These are phyloP conservation scores for Nematodospora anomalae DNA, from an alignment of 1,139 yeast genomes.

Conservation along the genomic window DNA sequence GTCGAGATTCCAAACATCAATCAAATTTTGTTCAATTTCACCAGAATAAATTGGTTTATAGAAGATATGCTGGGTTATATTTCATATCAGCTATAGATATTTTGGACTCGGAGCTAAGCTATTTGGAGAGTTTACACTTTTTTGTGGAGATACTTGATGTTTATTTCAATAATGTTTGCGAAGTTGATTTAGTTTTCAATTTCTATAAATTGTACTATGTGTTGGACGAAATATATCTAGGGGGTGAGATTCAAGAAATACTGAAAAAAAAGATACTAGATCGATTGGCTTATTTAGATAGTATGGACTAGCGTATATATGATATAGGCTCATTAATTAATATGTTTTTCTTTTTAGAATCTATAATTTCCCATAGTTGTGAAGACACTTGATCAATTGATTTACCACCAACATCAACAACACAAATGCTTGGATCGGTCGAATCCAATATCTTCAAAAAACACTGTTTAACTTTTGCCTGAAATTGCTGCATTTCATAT, in stretches of 20 bases:
- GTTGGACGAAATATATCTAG: conserved; percentile 72
- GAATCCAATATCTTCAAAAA: conserved; percentile 52
- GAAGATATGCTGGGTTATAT: conserved; percentile 90
- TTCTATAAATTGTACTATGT: conserved; percentile 71
- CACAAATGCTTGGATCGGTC: conserved; percentile 34
- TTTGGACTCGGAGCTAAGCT: conserved; percentile 75
- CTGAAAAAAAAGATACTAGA: conserved; percentile 59
- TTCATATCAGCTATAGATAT: conserved; percentile 79
- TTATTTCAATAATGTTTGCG: conserved; percentile 90
- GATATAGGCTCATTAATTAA: conserved; percentile 18
- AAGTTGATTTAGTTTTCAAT: conserved; percentile 82
- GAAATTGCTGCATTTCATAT: conserved; percentile 77
- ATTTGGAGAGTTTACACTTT: conserved; percentile 81
- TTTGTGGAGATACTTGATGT: conserved; percentile 87
- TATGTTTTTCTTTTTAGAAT: conserved; percentile 15
- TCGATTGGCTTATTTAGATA: conserved; percentile 52
- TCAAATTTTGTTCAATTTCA: conserved; percentile 79
- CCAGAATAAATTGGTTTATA: conserved; percentile 72
- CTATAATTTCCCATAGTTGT: conserved; percentile 29
- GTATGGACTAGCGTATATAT: conserved; percentile 26
- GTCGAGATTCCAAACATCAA: conserved; percentile 82
- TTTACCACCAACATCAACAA: conserved; percentile 61
- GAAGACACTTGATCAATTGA: conserved; percentile 56
- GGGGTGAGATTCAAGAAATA: conserved; percentile 78
- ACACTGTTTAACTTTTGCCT: conserved; percentile 59